Evolutionary conservation across 2,329 filamentous ascomycete species (phyloP).

Genomic region (Allantophomopsis cytisporea): DNA sequence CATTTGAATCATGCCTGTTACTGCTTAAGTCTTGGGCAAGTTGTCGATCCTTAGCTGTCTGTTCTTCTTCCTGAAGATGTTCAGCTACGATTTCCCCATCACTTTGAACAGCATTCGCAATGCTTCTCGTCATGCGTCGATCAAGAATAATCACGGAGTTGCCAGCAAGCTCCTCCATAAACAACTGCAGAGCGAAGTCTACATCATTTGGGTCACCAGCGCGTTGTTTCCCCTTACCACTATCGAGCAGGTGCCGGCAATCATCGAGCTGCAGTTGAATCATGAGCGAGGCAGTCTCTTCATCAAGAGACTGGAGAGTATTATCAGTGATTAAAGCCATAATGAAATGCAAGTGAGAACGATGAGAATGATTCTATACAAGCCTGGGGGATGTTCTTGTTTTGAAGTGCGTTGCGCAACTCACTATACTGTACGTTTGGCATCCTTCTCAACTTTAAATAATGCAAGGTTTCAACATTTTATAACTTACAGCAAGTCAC

Average conservation of each 20-base stretch:
- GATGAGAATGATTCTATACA: no score
- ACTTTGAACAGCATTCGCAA: conserved; percentile 9
- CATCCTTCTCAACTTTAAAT: no score
- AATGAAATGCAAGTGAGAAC: no score
- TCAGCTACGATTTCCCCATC: conserved; percentile 7
- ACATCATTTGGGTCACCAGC: conserved; percentile 4
- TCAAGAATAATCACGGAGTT: conserved; percentile 4
- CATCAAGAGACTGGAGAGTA: conserved; percentile 4
- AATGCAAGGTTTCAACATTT: no score
- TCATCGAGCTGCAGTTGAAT: conserved; percentile 13
- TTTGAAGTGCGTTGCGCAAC: no score
- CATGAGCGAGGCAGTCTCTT: conserved; percentile 7
- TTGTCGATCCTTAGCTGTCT: conserved; percentile 5
- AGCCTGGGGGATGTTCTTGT: no score
- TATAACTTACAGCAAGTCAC: no score
- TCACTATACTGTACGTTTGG: no score
- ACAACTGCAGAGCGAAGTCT: conserved; percentile 6
- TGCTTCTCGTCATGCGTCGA: conserved; percentile 9
- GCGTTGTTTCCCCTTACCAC: conserved; percentile 4
- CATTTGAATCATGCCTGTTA: background rate
- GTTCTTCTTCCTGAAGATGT: conserved; percentile 4
- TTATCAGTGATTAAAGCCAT: no score
- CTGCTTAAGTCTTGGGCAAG: conserved; percentile 2
- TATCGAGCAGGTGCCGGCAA: conserved; percentile 1
- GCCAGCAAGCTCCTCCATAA: conserved; percentile 6